Percentiles rank a stretch among this genome's conserved stretches.
phyloP scores from a whole-genome alignment of 1,284 basidiomycete genomes.

The Heterobasidion annosum region DNA sequence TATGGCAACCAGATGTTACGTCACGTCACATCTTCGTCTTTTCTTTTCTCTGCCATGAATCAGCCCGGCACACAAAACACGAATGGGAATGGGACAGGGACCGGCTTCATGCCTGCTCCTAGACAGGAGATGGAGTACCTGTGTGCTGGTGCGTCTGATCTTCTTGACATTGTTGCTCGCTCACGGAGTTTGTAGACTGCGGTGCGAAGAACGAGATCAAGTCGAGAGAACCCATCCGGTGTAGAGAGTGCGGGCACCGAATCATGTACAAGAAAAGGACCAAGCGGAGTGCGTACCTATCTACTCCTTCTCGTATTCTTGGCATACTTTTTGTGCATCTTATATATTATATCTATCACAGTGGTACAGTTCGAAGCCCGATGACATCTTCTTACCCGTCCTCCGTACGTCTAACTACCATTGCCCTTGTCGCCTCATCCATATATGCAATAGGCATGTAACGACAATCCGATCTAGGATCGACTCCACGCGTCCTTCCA shows the following conservation, averaged over 20 bases:
- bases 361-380: constrained; percentile 89
- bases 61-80: constrained; percentile 20
- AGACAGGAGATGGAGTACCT: constrained; percentile 81
- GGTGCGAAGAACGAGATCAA: constrained; percentile 91
- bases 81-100: constrained; percentile 6
- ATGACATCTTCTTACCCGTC: constrained; percentile 22
- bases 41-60: constrained; percentile 29
- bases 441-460: constrained; percentile 45
- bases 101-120: constrained; percentile 25
- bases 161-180: constrained; percentile 9
- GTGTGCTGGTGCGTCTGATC: constrained; percentile 69
- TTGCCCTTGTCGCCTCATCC: constrained; percentile 29
- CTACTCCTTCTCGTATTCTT: neutral
- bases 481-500: constrained; percentile 27
- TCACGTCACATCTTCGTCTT: constrained; percentile 15
- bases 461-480: constrained; percentile 46
- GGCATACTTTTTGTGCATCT: too few species aligned
- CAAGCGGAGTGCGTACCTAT: constrained; percentile 71
- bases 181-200: constrained; percentile 59
- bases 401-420: constrained; percentile 11
- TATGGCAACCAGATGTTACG: neutral
- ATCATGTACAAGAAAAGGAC: constrained; percentile 99
- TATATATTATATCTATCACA: constrained; percentile 14
- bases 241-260: constrained; percentile 94
- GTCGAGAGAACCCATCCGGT: constrained; percentile 91